phyloP scores from a whole-genome alignment of 2,329 filamentous ascomycete species.

The Penicillium expansum region DNA sequence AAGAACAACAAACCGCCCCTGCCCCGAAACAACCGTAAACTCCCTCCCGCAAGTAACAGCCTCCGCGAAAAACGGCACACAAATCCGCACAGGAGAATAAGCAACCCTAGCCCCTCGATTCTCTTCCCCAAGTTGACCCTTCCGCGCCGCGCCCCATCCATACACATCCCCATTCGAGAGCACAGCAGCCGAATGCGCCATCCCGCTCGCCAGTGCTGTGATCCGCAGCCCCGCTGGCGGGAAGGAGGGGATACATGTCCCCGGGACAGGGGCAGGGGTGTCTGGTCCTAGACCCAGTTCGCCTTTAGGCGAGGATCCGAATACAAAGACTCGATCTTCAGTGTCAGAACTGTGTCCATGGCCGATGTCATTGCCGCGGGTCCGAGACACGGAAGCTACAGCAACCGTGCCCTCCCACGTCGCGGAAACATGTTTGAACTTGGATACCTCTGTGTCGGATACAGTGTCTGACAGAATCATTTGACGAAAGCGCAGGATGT shows the following conservation, averaged over 20 bases:
- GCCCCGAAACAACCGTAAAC: constrained; percentile 68
- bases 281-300: constrained; percentile 63
- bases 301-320: constrained; percentile 67
- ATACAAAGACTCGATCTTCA: constrained; percentile 53
- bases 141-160: constrained; percentile 84
- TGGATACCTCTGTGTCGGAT: constrained; percentile 21
- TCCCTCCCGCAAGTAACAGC: constrained; percentile 77
- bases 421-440: constrained; percentile 58
- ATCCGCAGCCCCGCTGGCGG: constrained; percentile 61
- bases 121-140: constrained; percentile 73
- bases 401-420: constrained; percentile 76
- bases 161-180: constrained; percentile 73
- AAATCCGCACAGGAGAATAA: constrained; percentile 61
- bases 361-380: neutral
- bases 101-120: constrained; percentile 48
- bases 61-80: constrained; percentile 59
- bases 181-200: constrained; percentile 74
- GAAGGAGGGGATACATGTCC: constrained; percentile 58
- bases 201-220: constrained; percentile 65
- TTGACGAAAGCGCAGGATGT: constrained; percentile 27
- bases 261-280: constrained; percentile 24
- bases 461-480: constrained; percentile 21
- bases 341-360: neutral
- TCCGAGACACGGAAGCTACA: constrained; percentile 37
- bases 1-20: constrained; percentile 64